A percentile compares a stretch with the other conserved stretches of the same genome.
These are phyloP conservation scores for Aspergillus ustus DNA, from an alignment of 2,329 filamentous ascomycete genomes.

Conservation along the genomic window DNA sequence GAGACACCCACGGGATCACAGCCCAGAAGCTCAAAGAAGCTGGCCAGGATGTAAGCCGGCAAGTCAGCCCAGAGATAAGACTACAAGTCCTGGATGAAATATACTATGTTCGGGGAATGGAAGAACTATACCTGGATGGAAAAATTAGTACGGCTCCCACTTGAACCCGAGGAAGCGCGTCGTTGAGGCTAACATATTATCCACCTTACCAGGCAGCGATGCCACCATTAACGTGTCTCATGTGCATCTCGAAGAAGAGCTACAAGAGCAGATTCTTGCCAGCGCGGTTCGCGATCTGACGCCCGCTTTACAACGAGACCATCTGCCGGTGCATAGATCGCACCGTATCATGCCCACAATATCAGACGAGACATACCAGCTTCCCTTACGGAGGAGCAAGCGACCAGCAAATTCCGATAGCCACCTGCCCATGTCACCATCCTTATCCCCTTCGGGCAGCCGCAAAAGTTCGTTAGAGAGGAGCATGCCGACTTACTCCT, in stretches of 20 bases:
- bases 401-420: conserved; percentile 16
- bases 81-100: conserved; percentile 47
- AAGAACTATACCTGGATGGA: conserved; percentile 44
- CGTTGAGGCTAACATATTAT: conserved; percentile 9
- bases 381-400: conserved; percentile 6
- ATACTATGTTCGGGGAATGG: conserved; percentile 43
- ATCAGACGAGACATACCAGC: conserved; percentile 6
- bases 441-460: conserved; percentile 21
- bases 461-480: conserved; percentile 27
- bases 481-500: conserved; percentile 21
- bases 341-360: conserved; percentile 2
- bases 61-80: conserved; percentile 41
- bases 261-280: conserved; percentile 17
- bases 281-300: conserved; percentile 6
- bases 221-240: conserved; percentile 36
- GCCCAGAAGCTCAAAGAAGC: conserved; percentile 45
- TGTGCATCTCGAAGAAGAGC: conserved; percentile 31
- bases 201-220: conserved; percentile 28
- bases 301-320: conserved; percentile 13
- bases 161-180: neutral
- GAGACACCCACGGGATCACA: conserved; percentile 41
- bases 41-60: conserved; percentile 44
- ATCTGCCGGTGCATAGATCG: conserved; percentile 2
- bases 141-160: conserved; percentile 37
- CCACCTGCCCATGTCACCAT: conserved; percentile 24